Percentiles rank a stretch among this genome's conserved stretches.
phyloP scores from a whole-genome alignment of 257 asterid genomes.

The Nicotiana sylvestris region DNA sequence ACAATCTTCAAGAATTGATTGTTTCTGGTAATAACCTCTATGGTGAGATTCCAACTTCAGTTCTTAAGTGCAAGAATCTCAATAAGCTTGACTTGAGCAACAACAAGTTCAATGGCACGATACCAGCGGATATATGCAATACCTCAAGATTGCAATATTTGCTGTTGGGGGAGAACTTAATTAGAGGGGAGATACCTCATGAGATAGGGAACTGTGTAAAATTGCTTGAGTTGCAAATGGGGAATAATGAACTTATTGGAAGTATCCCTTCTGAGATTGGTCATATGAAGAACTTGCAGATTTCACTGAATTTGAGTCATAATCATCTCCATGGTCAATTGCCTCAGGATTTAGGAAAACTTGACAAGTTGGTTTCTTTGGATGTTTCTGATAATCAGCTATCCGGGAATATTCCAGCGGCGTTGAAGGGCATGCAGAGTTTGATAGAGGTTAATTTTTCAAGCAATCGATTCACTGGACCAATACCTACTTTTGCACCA shows the following conservation, averaged over 20 bases:
- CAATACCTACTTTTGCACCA: conserved; percentile 70
- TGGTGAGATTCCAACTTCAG: conserved; percentile 70
- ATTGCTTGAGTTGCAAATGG: conserved; percentile 75
- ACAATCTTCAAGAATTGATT: conserved; percentile 77
- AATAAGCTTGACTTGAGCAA: conserved; percentile 83
- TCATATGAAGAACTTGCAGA: conserved; percentile 81
- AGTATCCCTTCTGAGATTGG: conserved; percentile 83
- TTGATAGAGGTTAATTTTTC: conserved; percentile 92
- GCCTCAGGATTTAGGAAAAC: conserved; percentile 80
- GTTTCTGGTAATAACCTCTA: conserved; percentile 57
- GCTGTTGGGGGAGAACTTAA: conserved; percentile 55
- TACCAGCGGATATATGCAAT: conserved; percentile 66
- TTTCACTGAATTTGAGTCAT: conserved; percentile 70
- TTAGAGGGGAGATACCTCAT: conserved; percentile 69
- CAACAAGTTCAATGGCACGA: conserved; percentile 65
- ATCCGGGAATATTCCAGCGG: conserved; percentile 65
- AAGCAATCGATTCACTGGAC: conserved; percentile 69
- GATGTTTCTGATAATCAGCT: conserved; percentile 84
- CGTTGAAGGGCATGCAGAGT: conserved; percentile 82
- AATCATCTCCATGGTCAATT: conserved; percentile 70
- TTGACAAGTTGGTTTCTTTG: conserved; percentile 87
- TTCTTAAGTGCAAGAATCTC: conserved; percentile 62
- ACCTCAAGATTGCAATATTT: conserved; percentile 75
- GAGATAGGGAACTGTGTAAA: conserved; percentile 84
- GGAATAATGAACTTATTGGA: conserved; percentile 67